Base-by-base conservation (phyloP, 2,329 filamentous ascomycete species). In the Exophiala spinifera region DNA sequence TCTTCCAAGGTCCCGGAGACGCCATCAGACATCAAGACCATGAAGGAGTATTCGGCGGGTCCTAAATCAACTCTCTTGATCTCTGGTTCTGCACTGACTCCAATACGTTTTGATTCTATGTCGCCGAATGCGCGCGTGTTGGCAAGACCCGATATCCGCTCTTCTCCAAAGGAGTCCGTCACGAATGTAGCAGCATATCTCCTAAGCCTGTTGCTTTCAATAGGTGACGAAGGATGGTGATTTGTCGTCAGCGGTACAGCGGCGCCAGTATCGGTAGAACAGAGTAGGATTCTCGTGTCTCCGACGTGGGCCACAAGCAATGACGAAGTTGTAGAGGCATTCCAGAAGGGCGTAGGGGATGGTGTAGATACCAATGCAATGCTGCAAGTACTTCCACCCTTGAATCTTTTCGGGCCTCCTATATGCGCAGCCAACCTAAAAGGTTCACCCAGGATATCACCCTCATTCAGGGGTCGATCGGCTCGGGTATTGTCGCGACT, bases 81-180 rank as follows among this genome's bases (percentile, higher is more conserved):
- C 67, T 97, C 91, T 0, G 94, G 94, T 72, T 99, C 94, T 1
- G 94, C 94, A 3, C 87, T 91, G 11, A 99, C 92, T 23, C 94
- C 94, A 49, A 97, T 86, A 49, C 92, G 87, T 73, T 99, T 99
- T 53, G 85, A 89, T 31, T 82, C 81, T 73, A 96, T 90, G 74
- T 99, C 94, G 21, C 94, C 94, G 68, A 99, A 97, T 3, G 94
- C 82, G 25, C 94, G 88, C 28, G 89, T 95, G 73, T 99, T 99
- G 63, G 94, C 94, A 0, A 99, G 80, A 0, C 94, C 92, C 13
- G 86, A 86, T 71, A 99, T 94, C 63, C 94, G 90, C 73, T 97
- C 91, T 73, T 99, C 94, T 67, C 94, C 94, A 70, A 99, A 99
- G 31, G 89, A 95, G 73, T 99, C 94, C 0, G 92, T 94, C 15